Evolutionary conservation across 129 eudicot species (phyloP), one percentile per base, ranked within the genome.

Genomic region (Pittosporum tobira): DNA sequence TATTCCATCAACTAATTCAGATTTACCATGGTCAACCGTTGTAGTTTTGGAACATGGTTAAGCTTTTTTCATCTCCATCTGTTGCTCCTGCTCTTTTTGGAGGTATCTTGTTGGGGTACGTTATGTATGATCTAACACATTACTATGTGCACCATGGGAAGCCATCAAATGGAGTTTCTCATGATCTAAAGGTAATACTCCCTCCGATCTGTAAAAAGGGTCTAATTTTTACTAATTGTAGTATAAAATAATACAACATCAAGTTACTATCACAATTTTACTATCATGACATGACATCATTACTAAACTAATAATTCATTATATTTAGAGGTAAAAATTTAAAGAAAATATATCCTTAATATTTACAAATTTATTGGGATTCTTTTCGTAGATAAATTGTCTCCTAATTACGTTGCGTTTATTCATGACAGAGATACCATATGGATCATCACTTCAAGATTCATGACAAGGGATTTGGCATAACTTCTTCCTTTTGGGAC

Each of bases 111-210:
- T 27, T 82, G 29, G 88, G 88, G 1, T 82, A 82, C 40, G 51
- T 77, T 3, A 64, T 68, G 69, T 82, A 82, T 18, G 88, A 82
- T 47, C 26, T 60, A 55, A 82, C 84, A 8, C 88, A 82, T 61
- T 82, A 82, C 47, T 82, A 82, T 53, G 23, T 82, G 31, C 88
- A 82, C 66, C 73, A 82, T 48, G 84, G 76, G 26, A 62, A 82
- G 61, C 88, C 88, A 51, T 7, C 9, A 1, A 69, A 46, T 38
- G 83, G 72, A 7, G 38, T 69, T 22, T 18, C 73, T 36, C 63
- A 70, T 27, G 26, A 62, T 6, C 64, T 80, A n/a, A 76, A 73
- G 82, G 87, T 81, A 73, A 46, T 21, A n/a, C 5, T 2, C 16
- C 45, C 45, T 40, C 2, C 45, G 11, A 10, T 40, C 45, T 10